Evolutionary conservation across 2,329 filamentous ascomycete genomes (phyloP).

Genomic region (Beauveria bassiana): DNA sequence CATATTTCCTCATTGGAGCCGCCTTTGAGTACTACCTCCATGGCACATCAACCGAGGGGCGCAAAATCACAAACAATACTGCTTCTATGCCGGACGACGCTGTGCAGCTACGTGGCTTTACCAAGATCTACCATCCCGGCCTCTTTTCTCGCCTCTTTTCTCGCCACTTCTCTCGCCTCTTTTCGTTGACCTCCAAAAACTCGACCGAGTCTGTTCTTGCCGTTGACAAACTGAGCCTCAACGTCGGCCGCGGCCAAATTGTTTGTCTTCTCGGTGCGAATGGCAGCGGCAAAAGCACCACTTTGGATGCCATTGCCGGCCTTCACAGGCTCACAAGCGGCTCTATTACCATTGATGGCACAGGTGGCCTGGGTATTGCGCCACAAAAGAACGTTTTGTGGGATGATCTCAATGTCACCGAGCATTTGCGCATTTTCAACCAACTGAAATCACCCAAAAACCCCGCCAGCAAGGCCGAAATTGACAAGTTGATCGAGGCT

Average conservation of each 20-base stretch:
- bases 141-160: constrained; percentile 46
- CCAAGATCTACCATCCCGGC: constrained; percentile 68
- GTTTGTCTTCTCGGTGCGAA: constrained; percentile 83
- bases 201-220: constrained; percentile 61
- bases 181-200: constrained; percentile 30
- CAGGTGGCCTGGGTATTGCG: constrained; percentile 75
- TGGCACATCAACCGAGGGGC: constrained; percentile 60
- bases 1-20: constrained; percentile 69
- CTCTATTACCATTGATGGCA: constrained; percentile 67
- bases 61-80: constrained; percentile 36
- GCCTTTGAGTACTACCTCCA: constrained; percentile 67
- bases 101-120: constrained; percentile 64
- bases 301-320: constrained; percentile 79
- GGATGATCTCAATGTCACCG: constrained; percentile 78
- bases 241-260: constrained; percentile 71
- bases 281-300: constrained; percentile 84
- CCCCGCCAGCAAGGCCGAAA: constrained; percentile 48
- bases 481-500: constrained; percentile 54
- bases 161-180: too few relatives aligned
- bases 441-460: constrained; percentile 60
- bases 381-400: constrained; percentile 93
- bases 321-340: constrained; percentile 70
- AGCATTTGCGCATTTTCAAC: constrained; percentile 82
- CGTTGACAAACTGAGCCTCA: constrained; percentile 65
- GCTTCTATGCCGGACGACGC: constrained; percentile 37